phyloP scores from a whole-genome alignment of 345 rosid genomes.

The Angophora floribunda region DNA sequence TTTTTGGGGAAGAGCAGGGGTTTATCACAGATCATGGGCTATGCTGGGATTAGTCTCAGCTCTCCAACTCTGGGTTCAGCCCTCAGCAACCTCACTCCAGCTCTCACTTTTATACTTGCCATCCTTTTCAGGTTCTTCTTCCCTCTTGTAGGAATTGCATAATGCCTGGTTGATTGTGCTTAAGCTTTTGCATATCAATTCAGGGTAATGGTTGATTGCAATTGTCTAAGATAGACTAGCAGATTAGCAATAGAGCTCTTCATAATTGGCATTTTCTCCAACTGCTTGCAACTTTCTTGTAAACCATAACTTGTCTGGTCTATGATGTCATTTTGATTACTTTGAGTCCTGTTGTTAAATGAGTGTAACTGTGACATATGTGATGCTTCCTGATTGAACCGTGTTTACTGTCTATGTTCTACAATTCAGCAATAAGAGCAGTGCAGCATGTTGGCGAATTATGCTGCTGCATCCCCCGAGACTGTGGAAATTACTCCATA shows the following conservation, averaged over 20 bases:
- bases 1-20: constrained; percentile 25
- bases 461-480: not conserved
- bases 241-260: constrained; percentile 18
- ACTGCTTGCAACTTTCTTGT: constrained; percentile 63
- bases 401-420: not conserved
- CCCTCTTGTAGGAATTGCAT: constrained; percentile 64
- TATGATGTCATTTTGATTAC: not conserved
- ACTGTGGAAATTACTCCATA: not conserved
- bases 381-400: not conserved
- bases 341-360: not conserved
- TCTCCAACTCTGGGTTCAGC: not conserved
- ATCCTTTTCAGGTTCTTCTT: not conserved
- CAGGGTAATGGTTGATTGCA: constrained; percentile 23
- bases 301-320: constrained; percentile 18
- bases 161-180: not conserved
- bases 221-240: constrained; percentile 27
- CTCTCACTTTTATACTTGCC: not conserved
- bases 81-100: not conserved
- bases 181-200: not conserved
- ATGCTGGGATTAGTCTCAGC: constrained; percentile 68
- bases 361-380: not conserved
- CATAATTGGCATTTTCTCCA: constrained; percentile 46
- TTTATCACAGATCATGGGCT: constrained; percentile 74
- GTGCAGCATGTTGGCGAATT: not conserved
- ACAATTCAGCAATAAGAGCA: not conserved